phyloP scores from a whole-genome alignment of 2,329 filamentous ascomycete species.

The Claviceps digitariae region DNA sequence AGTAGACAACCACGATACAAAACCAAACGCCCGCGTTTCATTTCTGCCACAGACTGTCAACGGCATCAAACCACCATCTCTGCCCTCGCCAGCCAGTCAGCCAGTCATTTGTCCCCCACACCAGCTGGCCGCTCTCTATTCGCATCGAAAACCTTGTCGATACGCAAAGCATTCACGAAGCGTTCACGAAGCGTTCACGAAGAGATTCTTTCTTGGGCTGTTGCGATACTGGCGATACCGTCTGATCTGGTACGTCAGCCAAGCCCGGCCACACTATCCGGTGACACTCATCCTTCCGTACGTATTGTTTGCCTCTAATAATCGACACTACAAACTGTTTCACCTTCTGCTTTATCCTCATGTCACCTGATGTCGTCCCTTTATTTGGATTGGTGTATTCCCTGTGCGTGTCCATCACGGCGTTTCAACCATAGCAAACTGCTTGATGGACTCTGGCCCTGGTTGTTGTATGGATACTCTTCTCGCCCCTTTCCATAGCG shows the following conservation, averaged over 20 bases:
- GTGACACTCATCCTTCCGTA: not conserved
- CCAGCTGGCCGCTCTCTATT: not conserved
- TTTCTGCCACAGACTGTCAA: not conserved
- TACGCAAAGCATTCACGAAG: not conserved
- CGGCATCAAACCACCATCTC: not conserved
- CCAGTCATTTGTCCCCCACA: too few species aligned
- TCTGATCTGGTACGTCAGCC: not conserved
- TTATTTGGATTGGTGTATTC: not conserved
- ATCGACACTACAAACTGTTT: not conserved
- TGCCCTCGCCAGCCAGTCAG: not conserved
- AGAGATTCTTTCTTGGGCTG: not conserved
- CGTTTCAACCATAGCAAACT: slow-evolving; percentile 1
- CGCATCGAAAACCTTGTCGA: not conserved
- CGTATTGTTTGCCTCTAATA: not conserved
- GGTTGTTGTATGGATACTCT: not conserved
- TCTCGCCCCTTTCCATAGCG: not conserved
- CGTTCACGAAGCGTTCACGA: too few species aligned
- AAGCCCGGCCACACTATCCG: not conserved
- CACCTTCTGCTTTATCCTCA: not conserved
- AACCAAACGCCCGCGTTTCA: not conserved
- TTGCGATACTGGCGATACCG: not conserved
- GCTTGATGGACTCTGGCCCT: not conserved
- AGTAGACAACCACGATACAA: not conserved
- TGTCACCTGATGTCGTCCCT: not conserved
- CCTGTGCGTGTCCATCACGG: not conserved